These are phyloP conservation scores for Dictyostelium firmibasis DNA, from an alignment of 78 protist genomes.

Conservation along the genomic window DNA sequence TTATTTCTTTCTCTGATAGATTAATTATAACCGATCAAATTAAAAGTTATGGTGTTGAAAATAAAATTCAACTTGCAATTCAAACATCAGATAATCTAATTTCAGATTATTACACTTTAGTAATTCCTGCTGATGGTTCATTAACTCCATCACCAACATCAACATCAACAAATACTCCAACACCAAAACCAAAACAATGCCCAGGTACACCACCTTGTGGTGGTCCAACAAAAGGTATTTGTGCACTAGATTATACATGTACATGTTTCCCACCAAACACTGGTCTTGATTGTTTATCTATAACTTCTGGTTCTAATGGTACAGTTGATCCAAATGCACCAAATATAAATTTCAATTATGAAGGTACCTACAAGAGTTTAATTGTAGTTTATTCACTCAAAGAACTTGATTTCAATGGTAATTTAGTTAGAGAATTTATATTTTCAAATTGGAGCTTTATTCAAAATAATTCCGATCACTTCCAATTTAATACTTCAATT, in stretches of 20 bases:
- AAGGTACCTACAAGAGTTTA: neutral
- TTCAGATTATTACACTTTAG: neutral
- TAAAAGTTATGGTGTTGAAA: neutral
- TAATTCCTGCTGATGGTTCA: neutral
- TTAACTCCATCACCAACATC: neutral
- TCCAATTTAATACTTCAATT: neutral
- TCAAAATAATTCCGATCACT: neutral
- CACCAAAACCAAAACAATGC: neutral
- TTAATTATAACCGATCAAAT: neutral
- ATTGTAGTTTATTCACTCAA: neutral
- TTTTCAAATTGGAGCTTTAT: neutral
- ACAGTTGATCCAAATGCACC: neutral
- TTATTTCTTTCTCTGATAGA: neutral
- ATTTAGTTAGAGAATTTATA: neutral
- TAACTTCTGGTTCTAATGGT: neutral
- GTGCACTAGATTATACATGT: neutral
- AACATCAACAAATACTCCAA: neutral
- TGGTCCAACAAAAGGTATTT: neutral
- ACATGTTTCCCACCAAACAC: neutral
- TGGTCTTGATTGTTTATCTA: neutral
- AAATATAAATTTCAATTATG: neutral
- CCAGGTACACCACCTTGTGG: neutral
- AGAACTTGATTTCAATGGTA: neutral
- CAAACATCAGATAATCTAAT: neutral
- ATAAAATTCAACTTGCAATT: neutral